Base-by-base conservation (phyloP, 192 early-diverging fungal genomes). In the Backusella macrospora region DNA sequence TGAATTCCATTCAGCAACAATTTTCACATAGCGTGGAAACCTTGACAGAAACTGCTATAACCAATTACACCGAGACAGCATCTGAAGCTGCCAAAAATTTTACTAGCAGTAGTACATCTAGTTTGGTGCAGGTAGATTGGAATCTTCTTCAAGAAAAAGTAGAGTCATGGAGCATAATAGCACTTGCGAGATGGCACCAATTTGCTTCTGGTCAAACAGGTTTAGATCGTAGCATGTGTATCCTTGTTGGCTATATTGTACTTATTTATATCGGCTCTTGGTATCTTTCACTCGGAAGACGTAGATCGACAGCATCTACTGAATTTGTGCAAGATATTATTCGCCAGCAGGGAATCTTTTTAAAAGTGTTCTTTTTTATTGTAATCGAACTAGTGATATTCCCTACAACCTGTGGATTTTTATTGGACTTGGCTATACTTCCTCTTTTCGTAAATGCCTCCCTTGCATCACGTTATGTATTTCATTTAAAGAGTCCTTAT, bases 321-420 rank as follows among this genome's bases (percentile, higher is more conserved):
- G 48, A n/a, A 68, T 89, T 84, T 46, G 81, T 81, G 59, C 84
- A 74, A 43, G 85, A 76, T 46, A 85, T 75, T 23, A 84, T 82
- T 63, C 76, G 70, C 23, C 77, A 80, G 76, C 90, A 80, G 82
- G 87, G 88, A 44, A 80, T 78, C 59, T 88, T 80, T 69, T 81
- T 82, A 59, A 95, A 92, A 80, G 91, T 99, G 14, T 79, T 90
- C 1, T 91, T 95, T 70, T 97, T 99, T 78, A 86, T 98, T 34
- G 79, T 85, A 4, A 89, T 97, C 46, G 98, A 99, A 82, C 89
- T 99, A 26, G 83, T 90, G 15, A 69, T 90, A 59, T 98, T 98
- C 78, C 98, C 98, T 6, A 81, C 91, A 3, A 84, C 92, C 49
- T 98, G 96, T 74, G 98, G 98, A 7, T 76, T 94, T 48, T 84